A percentile compares a stretch with the other conserved stretches of the same genome.
Evolutionary conservation across 2,329 filamentous ascomycete genomes (phyloP).

Genomic region (Claviceps pazoutovae): DNA sequence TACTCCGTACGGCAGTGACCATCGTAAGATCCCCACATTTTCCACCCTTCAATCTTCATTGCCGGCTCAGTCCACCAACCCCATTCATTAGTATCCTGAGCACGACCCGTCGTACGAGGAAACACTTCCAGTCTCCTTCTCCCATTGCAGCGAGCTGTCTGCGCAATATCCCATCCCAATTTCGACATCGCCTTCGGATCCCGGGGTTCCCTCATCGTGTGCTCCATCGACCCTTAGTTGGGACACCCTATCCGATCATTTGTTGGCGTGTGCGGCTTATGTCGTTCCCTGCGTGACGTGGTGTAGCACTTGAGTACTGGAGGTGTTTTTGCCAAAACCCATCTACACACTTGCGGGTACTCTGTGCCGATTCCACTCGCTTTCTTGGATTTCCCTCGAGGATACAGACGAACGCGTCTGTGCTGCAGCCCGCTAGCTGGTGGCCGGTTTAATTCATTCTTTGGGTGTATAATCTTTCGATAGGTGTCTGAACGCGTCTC

Average conservation of each 20-base stretch:
- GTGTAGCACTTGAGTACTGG: neutral
- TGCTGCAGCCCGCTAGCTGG: neutral
- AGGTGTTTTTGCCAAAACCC: neutral
- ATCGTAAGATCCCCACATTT: neutral
- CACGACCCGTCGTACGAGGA: no score
- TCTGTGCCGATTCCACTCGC: slow-evolving; percentile 43
- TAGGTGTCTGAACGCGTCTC: no score
- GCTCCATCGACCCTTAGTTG: neutral
- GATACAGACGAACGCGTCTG: neutral
- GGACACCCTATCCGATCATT: neutral
- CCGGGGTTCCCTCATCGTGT: neutral
- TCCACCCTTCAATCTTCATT: neutral
- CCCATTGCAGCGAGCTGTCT: neutral
- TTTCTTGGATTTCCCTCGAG: slow-evolving; percentile 12
- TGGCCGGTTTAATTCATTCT: neutral
- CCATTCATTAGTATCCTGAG: neutral
- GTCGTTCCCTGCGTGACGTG: neutral
- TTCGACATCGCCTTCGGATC: neutral
- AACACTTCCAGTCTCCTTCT: neutral
- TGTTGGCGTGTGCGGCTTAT: neutral
- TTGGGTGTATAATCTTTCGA: no score
- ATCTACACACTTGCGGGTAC: slow-evolving; percentile 20
- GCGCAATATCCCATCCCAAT: neutral
- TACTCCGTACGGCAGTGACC: no score
- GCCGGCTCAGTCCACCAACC: neutral